Evolutionary conservation across 2,329 filamentous ascomycete genomes (phyloP).

Genomic region (Fusarium sp.): DNA sequence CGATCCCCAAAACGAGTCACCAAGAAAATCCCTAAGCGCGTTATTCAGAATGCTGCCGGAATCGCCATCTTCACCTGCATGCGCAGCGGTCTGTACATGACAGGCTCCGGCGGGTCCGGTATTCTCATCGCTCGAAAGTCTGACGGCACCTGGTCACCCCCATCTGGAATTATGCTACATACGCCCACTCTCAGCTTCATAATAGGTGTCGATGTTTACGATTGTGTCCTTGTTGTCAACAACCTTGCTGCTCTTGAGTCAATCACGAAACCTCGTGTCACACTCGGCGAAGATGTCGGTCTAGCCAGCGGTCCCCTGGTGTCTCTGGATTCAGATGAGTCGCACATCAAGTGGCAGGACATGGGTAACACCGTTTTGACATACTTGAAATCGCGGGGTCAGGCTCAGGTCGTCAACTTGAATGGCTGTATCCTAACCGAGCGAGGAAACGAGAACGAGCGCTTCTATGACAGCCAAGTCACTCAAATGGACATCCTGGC

Average conservation of each 20-base stretch:
- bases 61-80: constrained; percentile 96
- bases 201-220: constrained; percentile 93
- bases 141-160: constrained; percentile 91
- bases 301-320: constrained; percentile 81
- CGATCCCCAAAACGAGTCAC: constrained; percentile 66
- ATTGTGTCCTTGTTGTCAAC: constrained; percentile 94
- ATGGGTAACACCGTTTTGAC: constrained; percentile 67
- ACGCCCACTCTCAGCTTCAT: constrained; percentile 90
- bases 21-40: constrained; percentile 87
- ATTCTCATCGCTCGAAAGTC: constrained; percentile 85
- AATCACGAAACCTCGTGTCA: constrained; percentile 83
- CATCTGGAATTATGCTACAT: constrained; percentile 90
- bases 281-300: constrained; percentile 83
- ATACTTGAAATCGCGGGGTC: constrained; percentile 69
- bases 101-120: constrained; percentile 89
- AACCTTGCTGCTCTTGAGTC: constrained; percentile 84
- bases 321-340: constrained; percentile 63
- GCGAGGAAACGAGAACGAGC: constrained; percentile 69
- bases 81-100: constrained; percentile 92
- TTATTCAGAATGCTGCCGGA: constrained; percentile 89
- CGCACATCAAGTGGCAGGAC: constrained; percentile 64
- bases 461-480: constrained; percentile 65
- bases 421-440: constrained; percentile 69
- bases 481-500: constrained; percentile 68
- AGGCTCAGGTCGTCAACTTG: constrained; percentile 65